Evolutionary conservation across 306 rosid genomes (phyloP), one percentile per base, ranked within the genome.

Genomic region (Rosa chinensis): DNA sequence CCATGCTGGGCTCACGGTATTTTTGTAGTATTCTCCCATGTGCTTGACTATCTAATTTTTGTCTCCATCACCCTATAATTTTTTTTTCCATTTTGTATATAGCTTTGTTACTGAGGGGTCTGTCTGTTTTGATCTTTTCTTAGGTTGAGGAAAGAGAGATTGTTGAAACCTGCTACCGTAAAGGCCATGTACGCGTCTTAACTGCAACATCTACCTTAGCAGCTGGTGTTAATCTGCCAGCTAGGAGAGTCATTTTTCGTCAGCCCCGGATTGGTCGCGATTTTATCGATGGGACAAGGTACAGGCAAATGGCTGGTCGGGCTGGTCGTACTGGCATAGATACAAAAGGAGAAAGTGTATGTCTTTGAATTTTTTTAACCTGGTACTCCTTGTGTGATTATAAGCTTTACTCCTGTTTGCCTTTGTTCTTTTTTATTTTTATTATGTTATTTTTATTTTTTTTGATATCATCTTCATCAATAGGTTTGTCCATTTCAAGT

Each of bases 321-420:
- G 99, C 99, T 86, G 99, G 99, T 81, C 92, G 98, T 80, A 92
- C 99, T 78, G 99, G 99, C 81, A 95, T 95, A 76, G 99, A 95
- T 86, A 88, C 99, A 39, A 93, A 89, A 72, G 99, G 99, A 76
- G 98, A 95, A 85, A 94, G 99, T 85, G 99, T 94, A 91, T 28
- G 97, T 50, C 39, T 72, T 58, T 37, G 74, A 73, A 32, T 66
- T 68, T 64, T 23, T 45, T 56, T 73, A 21, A 76, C 70, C 32
- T 35, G 63, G n/a, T 28, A 58, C 58, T 44, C 53, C 72, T 68
- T 61, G 23, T 39, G 23, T 76, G 71, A 64, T 61, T 55, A 61
- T 76, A 72, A 75, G 49, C 48, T 45, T 47, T 35, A 50, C 17
- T 66, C 35, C 8, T 32, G 44, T 64, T 64, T 35, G 17, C 18